Percentiles rank a stretch among this genome's conserved stretches.
These are phyloP conservation scores for Saksenaea oblongispora DNA, from an alignment of 371 early-diverging fungal species.

Conservation along the genomic window DNA sequence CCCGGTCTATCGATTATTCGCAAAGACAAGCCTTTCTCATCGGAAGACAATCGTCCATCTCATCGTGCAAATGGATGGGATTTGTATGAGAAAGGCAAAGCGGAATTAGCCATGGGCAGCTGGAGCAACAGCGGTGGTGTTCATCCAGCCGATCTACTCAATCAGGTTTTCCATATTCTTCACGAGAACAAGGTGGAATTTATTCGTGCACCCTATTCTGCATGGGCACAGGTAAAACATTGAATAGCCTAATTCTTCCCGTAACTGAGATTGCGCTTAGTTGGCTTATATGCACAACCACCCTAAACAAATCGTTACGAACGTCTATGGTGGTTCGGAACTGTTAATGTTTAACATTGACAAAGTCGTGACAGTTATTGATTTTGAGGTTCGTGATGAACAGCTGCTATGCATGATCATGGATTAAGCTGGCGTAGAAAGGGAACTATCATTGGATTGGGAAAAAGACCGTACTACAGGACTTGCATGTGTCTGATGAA, in stretches of 20 bases:
- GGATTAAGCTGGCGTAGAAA: conserved; percentile 28
- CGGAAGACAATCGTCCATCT: conserved; percentile 64
- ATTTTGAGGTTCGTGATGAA: conserved; percentile 50
- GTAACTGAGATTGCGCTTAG: conserved; percentile 22
- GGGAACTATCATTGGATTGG: conserved; percentile 69
- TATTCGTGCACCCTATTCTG: conserved; percentile 82
- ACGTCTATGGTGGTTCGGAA: conserved; percentile 74
- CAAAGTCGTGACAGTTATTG: conserved; percentile 68
- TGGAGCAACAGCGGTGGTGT: conserved; percentile 61
- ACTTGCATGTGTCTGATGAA: conserved; percentile 67
- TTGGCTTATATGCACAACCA: conserved; percentile 76
- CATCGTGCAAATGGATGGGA: conserved; percentile 77
- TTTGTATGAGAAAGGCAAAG: conserved; percentile 62
- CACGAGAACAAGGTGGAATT: conserved; percentile 67
- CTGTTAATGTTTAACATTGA: conserved; percentile 82
- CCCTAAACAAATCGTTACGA: conserved; percentile 70
- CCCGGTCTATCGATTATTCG: conserved; percentile 72
- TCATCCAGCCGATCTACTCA: conserved; percentile 66
- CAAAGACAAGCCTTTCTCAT: conserved; percentile 71
- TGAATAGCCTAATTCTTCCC: background rate
- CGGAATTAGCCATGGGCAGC: conserved; percentile 58
- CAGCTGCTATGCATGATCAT: background rate
- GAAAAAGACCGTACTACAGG: conserved; percentile 65
- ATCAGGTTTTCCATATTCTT: conserved; percentile 72
- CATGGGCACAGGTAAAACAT: conserved; percentile 72